These are phyloP conservation scores for Neospora caninum DNA, from an alignment of 169 alveolate genomes.

Conservation along the genomic window DNA sequence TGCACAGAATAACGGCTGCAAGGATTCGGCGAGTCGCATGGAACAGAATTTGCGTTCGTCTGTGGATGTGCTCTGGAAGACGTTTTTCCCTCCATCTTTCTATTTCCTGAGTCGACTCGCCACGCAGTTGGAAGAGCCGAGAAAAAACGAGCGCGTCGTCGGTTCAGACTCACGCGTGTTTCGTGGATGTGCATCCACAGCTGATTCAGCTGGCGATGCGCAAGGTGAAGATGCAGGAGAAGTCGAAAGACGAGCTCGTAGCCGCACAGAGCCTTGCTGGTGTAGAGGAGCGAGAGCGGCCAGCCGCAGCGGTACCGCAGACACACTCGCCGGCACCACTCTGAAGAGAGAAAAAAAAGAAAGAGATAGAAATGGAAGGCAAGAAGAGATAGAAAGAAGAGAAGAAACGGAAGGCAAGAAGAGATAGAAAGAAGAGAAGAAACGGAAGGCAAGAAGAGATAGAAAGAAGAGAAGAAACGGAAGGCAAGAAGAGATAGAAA, in stretches of 20 bases:
- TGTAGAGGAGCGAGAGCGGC: slow-evolving; percentile 5
- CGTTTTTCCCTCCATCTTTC: too few species aligned
- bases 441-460: neutral
- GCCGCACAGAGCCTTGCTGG: slow-evolving; percentile 2
- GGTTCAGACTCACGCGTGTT: neutral
- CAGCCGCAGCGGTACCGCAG: slow-evolving; percentile 27
- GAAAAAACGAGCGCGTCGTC: too few species aligned
- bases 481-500: neutral
- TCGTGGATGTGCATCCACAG: slow-evolving; percentile 16
- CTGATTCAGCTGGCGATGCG: slow-evolving; percentile 20
- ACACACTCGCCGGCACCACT: slow-evolving; percentile 13
- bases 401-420: neutral
- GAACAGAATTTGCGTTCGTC: too few species aligned
- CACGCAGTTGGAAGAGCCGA: too few species aligned
- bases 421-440: neutral
- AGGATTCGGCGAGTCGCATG: too few species aligned
- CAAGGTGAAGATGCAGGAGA: neutral
- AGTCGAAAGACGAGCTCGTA: neutral
- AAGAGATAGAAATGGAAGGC: too few species aligned
- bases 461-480: neutral
- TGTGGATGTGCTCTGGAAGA: too few species aligned
- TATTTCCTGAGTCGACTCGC: too few species aligned
- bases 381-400: neutral
- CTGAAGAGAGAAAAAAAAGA: neutral
- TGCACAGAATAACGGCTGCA: too few species aligned